Evolutionary conservation across 257 asterid species (phyloP).

Genomic region (Solanum pimpinellifolium): DNA sequence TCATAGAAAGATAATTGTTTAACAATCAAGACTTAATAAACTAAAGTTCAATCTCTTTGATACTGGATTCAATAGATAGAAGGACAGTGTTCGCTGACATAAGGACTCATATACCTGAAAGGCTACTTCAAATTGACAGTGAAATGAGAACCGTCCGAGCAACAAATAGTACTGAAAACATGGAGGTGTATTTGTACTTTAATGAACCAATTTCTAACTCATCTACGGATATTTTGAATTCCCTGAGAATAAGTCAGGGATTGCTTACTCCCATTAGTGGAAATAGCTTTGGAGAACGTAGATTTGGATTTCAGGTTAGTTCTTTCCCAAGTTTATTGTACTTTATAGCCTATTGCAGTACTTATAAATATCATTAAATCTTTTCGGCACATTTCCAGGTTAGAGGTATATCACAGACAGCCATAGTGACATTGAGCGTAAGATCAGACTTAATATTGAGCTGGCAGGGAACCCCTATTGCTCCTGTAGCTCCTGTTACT

Average conservation of each 20-base stretch:
- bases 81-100: constrained; percentile 53
- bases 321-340: background rate
- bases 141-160: constrained; percentile 66
- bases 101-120: constrained; percentile 78
- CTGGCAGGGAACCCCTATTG: constrained; percentile 72
- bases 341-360: background rate
- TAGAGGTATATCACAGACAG: constrained; percentile 36
- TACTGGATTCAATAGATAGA: constrained; percentile 36
- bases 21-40: background rate
- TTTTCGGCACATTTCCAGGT: constrained; percentile 28
- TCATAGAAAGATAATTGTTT: background rate
- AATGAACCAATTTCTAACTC: constrained; percentile 74
- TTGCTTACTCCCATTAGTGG: constrained; percentile 52
- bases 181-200: constrained; percentile 65
- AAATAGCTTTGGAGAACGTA: constrained; percentile 54
- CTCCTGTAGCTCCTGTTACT: constrained; percentile 66
- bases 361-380: background rate
- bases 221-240: constrained; percentile 54
- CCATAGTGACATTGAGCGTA: constrained; percentile 60
- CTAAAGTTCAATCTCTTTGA: background rate
- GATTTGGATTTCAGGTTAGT: constrained; percentile 86
- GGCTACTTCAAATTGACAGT: constrained; percentile 49
- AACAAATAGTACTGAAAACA: constrained; percentile 47
- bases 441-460: constrained; percentile 43
- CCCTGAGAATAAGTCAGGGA: constrained; percentile 56